Base-by-base conservation (phyloP, 2,329 filamentous ascomycete genomes). In the Aspergillus fumigatus region DNA sequence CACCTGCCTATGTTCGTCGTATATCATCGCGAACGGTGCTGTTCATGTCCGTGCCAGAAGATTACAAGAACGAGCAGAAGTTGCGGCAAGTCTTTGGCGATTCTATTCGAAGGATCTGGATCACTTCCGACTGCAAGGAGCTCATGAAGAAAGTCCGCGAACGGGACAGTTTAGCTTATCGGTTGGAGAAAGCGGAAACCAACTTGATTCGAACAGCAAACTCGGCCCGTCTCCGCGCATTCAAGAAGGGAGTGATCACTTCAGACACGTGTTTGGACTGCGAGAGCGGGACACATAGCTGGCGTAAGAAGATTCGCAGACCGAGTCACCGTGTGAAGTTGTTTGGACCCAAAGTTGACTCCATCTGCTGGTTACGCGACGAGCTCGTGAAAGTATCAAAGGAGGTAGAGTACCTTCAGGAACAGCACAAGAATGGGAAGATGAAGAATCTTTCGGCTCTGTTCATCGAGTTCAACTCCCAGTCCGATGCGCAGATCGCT, bases 11-110 rank as follows among this genome's bases (percentile, higher is more conserved):
- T 71, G 83, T 90, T 49, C 87, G 88, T 65, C 88, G 92, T 50
- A 86, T 97, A 35, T 97, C 93, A 1, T 92, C 92, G 0, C 84
- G 90, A 50, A 96, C 92, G 1, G 88, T 97, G 0, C 82, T 99
- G 7, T 91, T 96, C 73, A 88, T 92, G 49, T 90, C 89, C 0
- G 90, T 97, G 0, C 93, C 93, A 0, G 80, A 86, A 8, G 77
- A 84, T 1, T 95, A 93, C 60, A 84, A 92, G 56, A 84, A 91
- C 59, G 87, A 94, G 69, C 79, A 80, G 11, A 87, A 84, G 59
- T 75, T 97, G 52, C 85, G 88, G 57, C 86, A 88, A 64, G 84
- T 95, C 47, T 96, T 97, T 67, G 91, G 92, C 14, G 80, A 88
- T 25, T 82, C 87, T 0, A 91, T 95, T n/a, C 86, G 86, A 67